Percentiles rank a stretch among this genome's conserved stretches.
phyloP scores from a whole-genome alignment of 2,329 filamentous ascomycete genomes.

The Thielaviopsis cerberus region DNA sequence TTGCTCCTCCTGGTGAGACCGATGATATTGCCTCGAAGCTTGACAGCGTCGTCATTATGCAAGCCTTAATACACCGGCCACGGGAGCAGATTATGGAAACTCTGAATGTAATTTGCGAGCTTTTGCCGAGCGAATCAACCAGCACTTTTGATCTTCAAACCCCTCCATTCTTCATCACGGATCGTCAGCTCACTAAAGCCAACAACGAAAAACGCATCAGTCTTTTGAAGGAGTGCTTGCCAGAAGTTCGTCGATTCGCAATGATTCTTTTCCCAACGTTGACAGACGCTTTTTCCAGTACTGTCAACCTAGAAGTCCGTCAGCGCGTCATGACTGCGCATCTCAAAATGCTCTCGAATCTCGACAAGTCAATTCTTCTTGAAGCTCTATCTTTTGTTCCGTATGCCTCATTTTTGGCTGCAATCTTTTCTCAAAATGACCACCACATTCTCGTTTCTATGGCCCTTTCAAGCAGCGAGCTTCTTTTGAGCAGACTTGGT shows the following conservation, averaged over 20 bases:
- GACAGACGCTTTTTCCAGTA: constrained; percentile 93
- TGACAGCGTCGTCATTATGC: constrained; percentile 96
- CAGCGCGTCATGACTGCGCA: constrained; percentile 94
- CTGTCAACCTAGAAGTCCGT: constrained; percentile 82
- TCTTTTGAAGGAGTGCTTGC: constrained; percentile 62
- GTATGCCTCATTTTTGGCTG: constrained; percentile 87
- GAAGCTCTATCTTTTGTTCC: constrained; percentile 76
- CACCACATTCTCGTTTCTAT: constrained; percentile 72
- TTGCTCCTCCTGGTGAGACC: constrained; percentile 67
- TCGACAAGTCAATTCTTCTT: constrained; percentile 68
- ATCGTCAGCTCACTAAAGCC: not conserved
- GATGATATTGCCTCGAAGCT: constrained; percentile 70
- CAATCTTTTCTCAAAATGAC: constrained; percentile 88
- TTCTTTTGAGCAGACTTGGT: constrained; percentile 68
- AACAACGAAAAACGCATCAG: constrained; percentile 66
- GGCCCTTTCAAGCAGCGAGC: constrained; percentile 73
- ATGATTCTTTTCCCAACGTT: constrained; percentile 85
- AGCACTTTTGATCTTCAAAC: constrained; percentile 21
- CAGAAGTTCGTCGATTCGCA: constrained; percentile 77
- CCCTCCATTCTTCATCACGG: constrained; percentile 10
- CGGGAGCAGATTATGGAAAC: constrained; percentile 95
- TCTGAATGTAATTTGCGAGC: constrained; percentile 88
- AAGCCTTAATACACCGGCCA: constrained; percentile 85
- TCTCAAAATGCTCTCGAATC: constrained; percentile 88
- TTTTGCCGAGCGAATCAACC: constrained; percentile 45